A percentile compares a stretch with the other conserved stretches of the same genome.
Evolutionary conservation across 2,329 filamentous ascomycete genomes (phyloP).

Genomic region (Thyridium curvatum): DNA sequence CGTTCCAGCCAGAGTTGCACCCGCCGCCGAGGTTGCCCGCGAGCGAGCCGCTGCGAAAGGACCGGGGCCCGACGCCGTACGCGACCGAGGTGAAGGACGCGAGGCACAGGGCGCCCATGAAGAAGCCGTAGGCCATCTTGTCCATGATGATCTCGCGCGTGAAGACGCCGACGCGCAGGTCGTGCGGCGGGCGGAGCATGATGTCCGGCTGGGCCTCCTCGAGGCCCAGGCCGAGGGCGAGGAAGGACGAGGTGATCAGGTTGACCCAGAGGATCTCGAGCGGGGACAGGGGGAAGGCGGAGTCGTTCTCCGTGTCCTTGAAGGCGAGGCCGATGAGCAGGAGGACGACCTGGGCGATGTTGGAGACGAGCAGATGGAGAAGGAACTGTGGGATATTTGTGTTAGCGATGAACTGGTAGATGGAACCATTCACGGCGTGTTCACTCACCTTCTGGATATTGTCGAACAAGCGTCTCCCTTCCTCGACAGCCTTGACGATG

Average conservation of each 20-base stretch:
- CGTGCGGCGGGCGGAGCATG: slow-evolving; percentile 58
- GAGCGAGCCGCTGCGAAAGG: too few species aligned
- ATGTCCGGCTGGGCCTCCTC: slow-evolving; percentile 65
- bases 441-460: slow-evolving; percentile 69
- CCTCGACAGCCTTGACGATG: slow-evolving; percentile 65
- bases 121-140: slow-evolving; percentile 60
- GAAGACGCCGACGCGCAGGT: slow-evolving; percentile 54
- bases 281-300: slow-evolving; percentile 65
- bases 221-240: slow-evolving; percentile 66
- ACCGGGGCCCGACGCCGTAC: slow-evolving; percentile 34
- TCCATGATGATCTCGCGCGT: slow-evolving; percentile 59
- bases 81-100: slow-evolving; percentile 54
- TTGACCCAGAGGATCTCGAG: slow-evolving; percentile 75
- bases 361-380: slow-evolving; percentile 62
- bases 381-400: slow-evolving; percentile 51
- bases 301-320: slow-evolving; percentile 51
- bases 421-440: too few species aligned
- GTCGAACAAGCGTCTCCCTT: slow-evolving; percentile 64
- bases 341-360: slow-evolving; percentile 63
- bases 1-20: slow-evolving; percentile 51
- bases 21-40: slow-evolving; percentile 41
- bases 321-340: slow-evolving; percentile 65
- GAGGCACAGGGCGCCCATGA: slow-evolving; percentile 57
- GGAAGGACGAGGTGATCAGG: slow-evolving; percentile 64
- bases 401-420: too few species aligned